Evolutionary conservation across 768 basidiomycete species (phyloP).

Genomic region (Tulasnella calospora): DNA sequence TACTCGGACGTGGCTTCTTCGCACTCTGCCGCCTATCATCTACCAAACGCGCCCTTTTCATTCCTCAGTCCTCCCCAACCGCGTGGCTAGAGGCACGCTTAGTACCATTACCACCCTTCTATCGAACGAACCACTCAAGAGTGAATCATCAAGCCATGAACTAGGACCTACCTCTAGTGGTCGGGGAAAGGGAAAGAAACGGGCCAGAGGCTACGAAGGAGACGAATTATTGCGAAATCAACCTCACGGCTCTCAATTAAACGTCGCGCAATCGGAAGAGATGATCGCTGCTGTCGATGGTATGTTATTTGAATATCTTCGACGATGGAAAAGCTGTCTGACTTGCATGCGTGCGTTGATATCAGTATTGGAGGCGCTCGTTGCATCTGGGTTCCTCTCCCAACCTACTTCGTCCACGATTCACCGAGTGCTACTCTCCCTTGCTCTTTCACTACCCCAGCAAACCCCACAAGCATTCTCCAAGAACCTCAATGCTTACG

Average conservation of each 20-base stretch:
- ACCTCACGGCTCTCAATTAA: slow-evolving; percentile 47
- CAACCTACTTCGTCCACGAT: slow-evolving; percentile 1
- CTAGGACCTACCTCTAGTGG: not conserved
- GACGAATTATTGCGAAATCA: slow-evolving; percentile 62
- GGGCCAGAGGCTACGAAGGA: slow-evolving; percentile 64
- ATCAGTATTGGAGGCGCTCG: slow-evolving; percentile 12
- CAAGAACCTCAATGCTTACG: slow-evolving; percentile 45
- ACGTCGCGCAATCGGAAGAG: slow-evolving; percentile 48
- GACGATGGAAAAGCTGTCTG: not conserved
- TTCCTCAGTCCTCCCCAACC: slow-evolving; percentile 44
- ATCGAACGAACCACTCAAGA: slow-evolving; percentile 29
- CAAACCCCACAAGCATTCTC: slow-evolving; percentile 8
- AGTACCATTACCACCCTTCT: slow-evolving; percentile 49
- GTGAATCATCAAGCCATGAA: not conserved
- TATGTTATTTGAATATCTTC: slow-evolving; percentile 35
- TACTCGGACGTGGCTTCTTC: slow-evolving; percentile 45
- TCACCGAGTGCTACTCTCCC: slow-evolving; percentile 19
- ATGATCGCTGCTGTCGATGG: slow-evolving; percentile 56
- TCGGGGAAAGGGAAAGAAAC: slow-evolving; percentile 56
- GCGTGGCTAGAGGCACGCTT: slow-evolving; percentile 53
- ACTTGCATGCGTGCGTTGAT: not conserved
- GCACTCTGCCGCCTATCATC: slow-evolving; percentile 44
- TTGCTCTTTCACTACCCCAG: slow-evolving; percentile 22
- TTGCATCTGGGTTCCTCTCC: slow-evolving; percentile 13
- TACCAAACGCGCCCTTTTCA: slow-evolving; percentile 44